Evolutionary conservation across 768 basidiomycete species (phyloP).

Genomic region (Cystoderma amianthinum): DNA sequence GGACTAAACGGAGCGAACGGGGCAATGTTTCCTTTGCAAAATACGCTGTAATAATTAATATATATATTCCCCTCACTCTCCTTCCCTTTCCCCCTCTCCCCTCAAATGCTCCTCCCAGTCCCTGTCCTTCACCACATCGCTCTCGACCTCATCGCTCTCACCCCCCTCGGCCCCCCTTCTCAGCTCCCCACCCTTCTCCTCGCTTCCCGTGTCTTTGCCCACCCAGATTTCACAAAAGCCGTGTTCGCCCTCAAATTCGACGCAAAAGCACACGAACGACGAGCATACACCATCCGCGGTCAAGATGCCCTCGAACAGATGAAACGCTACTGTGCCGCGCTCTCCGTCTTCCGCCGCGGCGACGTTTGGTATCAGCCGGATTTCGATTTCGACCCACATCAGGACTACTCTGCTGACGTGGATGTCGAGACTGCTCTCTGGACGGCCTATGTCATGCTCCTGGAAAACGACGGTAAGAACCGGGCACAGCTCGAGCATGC

Average conservation of each 20-base stretch:
- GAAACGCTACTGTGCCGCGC: conserved; percentile 24
- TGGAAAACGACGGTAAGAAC: conserved; percentile 68
- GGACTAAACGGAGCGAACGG: background rate
- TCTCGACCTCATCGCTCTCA: conserved; percentile 33
- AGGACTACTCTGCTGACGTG: no score
- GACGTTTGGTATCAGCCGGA: conserved; percentile 16
- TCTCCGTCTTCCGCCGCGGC: conserved; percentile 27
- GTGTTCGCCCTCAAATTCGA: conserved; percentile 59
- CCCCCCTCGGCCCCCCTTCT: conserved; percentile 38
- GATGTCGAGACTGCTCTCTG: conserved; percentile 31
- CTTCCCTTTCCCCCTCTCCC: background rate
- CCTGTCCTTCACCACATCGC: conserved; percentile 48
- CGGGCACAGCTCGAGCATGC: conserved; percentile 47
- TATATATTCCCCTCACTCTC: background rate
- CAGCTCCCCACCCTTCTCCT: conserved; percentile 41
- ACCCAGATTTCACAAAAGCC: conserved; percentile 37
- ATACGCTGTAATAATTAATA: no score
- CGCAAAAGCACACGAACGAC: conserved; percentile 36
- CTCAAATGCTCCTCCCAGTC: no score
- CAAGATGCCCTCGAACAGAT: conserved; percentile 27
- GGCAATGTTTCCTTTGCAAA: no score
- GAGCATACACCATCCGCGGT: conserved; percentile 32
- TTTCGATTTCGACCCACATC: no score
- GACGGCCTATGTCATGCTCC: conserved; percentile 45
- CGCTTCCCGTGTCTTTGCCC: conserved; percentile 21